phyloP scores from a whole-genome alignment of 2,329 filamentous ascomycete genomes.

The Fusarium brevicatenulatum region DNA sequence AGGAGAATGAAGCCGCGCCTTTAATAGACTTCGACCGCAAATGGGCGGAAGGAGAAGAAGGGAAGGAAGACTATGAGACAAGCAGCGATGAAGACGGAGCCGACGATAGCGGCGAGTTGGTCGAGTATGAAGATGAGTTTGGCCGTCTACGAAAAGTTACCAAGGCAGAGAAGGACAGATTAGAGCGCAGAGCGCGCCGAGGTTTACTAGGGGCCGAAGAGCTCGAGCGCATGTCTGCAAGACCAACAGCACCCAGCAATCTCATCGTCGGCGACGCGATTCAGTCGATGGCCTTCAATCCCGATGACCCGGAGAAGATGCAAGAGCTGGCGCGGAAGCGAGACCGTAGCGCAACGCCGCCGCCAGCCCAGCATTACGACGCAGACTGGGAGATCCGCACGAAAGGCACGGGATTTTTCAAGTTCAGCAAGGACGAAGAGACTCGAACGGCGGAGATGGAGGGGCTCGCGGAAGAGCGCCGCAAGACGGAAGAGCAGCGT shows the following conservation, averaged over 20 bases:
- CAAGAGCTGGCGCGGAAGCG: slow-evolving; percentile 79
- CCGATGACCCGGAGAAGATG: slow-evolving; percentile 78
- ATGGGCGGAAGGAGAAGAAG: slow-evolving; percentile 79
- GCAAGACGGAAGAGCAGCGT: slow-evolving; percentile 73
- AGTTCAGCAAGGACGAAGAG: slow-evolving; percentile 82
- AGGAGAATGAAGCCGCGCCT: slow-evolving; percentile 70
- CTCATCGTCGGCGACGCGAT: slow-evolving; percentile 89
- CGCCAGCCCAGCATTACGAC: slow-evolving; percentile 85
- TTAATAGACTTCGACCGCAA: slow-evolving; percentile 96
- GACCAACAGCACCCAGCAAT: slow-evolving; percentile 69
- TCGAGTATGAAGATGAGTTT: slow-evolving; percentile 93
- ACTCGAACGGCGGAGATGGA: slow-evolving; percentile 77
- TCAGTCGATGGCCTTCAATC: slow-evolving; percentile 84
- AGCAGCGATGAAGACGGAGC: slow-evolving; percentile 54
- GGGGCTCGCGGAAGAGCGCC: slow-evolving; percentile 72
- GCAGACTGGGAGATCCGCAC: slow-evolving; percentile 83
- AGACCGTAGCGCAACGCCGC: slow-evolving; percentile 83
- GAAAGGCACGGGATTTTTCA: slow-evolving; percentile 91
- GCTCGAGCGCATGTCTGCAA: slow-evolving; percentile 74
- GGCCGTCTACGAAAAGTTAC: slow-evolving; percentile 83
- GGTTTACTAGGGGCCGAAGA: slow-evolving; percentile 67
- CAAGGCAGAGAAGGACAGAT: slow-evolving; percentile 71
- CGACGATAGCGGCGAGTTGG: slow-evolving; percentile 65
- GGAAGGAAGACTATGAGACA: slow-evolving; percentile 68
- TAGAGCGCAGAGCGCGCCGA: slow-evolving; percentile 65